Base-by-base conservation (phyloP, 1,284 basidiomycete species). In the Ganoderma resinaceum region DNA sequence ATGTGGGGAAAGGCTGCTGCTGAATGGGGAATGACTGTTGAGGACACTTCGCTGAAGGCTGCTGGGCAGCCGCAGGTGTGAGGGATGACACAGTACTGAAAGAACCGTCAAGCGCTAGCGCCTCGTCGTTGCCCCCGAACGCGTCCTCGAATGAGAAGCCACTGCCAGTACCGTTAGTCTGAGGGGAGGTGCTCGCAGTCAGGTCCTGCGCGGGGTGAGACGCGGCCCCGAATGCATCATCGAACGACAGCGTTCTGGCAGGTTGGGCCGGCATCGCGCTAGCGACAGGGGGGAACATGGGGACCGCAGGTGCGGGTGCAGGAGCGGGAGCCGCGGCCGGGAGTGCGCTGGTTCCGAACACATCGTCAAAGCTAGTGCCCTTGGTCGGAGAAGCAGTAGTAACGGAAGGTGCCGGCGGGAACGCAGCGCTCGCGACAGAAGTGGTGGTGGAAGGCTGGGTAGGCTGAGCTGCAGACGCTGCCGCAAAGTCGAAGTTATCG, bases 401-500 rank as follows among this genome's bases (percentile, higher is more conserved):
- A 61, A 66, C 33, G 3, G 65, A 46, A 37, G 74, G 66, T 3
- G 72, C 69, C 6, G 75, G 66, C 7, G 69, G 69, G 61, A 67
- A 70, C 11, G 74, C 73, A 29, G 74, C 69, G 46, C 73, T 63
- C 3, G 66, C 65, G 2, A 65, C 38, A 18, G 60, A n/a, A 26
- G 64, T 16, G 14, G 64, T 49, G 20, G 74, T 40, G 14, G 61
- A 66, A 20, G 70, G 58, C 20, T 72, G 59, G 14, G 72, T 55
- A 18, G 71, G 71, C 49, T 74, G 70, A 3, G 74, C 77, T 12
- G 85, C 82, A 0, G 86, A 81, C 3, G 87, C 83, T 58, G 87
- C 83, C 1, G 82, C 84, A 73, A 96, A 96, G 80, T 96, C 94
- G 77, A 96, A 95, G 72, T 93, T 92, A 75, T 95, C 94, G 42